Evolutionary conservation across 75 land plant species (phyloP), one percentile per base, ranked within the genome.

Genomic region (Cunninghamia lanceolata): DNA sequence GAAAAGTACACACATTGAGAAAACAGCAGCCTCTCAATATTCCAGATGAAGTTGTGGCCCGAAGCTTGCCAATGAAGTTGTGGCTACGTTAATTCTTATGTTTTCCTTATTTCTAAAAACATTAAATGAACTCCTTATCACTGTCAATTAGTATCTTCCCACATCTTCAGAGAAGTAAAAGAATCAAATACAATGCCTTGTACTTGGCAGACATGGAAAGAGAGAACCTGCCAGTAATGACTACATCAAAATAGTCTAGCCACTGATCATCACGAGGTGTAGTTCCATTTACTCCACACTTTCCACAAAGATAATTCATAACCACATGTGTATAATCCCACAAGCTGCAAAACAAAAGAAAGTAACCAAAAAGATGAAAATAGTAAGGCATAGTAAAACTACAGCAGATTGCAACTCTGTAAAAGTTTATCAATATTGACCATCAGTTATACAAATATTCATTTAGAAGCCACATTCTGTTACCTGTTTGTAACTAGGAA

Each of bases 251-350:
- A 86, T 95, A 90, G 84, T 91, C 87, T 80, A 98, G 95, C 99
- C 99, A 98, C 46, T 93, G 89, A 88, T 91, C 90, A 83, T 91
- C 94, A 84, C 91, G 87, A 82, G 90, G 78, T 38, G 66, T 63
- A 59, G 87, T 88, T 85, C 89, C 92, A 85, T 89, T 86, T 43
- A 78, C 71, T 36, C 87, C 90, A 83, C 83, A 87, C 32, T 90
- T 86, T 42, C 93, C 91, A 87, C 92, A 95, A 83, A 98, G 93
- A 86, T 93, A 98, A 76, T 96, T 98, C 99, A 98, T 98, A 13
- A 95, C 99, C 86, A 96, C 94, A 89, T 96, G 91, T 53, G 99
- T 96, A 80, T 98, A 98, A 88, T 98, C 99, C 99, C 99, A 98
- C 81, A 98, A 89, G 85, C 99, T 98, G 95, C 94, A 95, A 84